phyloP scores from a whole-genome alignment of 257 asterid genomes.

The Osmanthus fragrans region DNA sequence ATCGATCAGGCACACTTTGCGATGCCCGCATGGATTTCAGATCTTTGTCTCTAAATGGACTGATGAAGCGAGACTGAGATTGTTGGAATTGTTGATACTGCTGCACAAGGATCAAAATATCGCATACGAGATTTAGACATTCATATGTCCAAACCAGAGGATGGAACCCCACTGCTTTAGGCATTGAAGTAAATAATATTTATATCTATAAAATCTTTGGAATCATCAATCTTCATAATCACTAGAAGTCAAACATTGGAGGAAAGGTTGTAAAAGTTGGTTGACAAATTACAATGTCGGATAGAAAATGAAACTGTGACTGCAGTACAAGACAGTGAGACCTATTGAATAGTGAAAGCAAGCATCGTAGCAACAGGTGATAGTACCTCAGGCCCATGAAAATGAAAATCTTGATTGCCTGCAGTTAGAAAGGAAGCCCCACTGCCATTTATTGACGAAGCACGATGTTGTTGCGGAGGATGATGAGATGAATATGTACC shows the following conservation, averaged over 20 bases:
- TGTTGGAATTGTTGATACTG: slow-evolving; percentile 84
- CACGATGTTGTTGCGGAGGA: slow-evolving; percentile 71
- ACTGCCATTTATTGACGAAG: slow-evolving; percentile 61
- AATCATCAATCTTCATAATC: slow-evolving; percentile 3
- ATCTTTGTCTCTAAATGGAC: slow-evolving; percentile 69
- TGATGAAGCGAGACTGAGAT: slow-evolving; percentile 63
- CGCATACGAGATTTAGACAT: slow-evolving; percentile 30
- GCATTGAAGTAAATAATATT: slow-evolving; percentile 25
- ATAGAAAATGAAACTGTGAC: not conserved
- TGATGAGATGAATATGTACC: slow-evolving; percentile 74
- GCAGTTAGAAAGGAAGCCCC: slow-evolving; percentile 64
- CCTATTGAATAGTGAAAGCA: not conserved
- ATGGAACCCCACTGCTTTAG: slow-evolving; percentile 34
- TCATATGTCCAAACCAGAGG: slow-evolving; percentile 35
- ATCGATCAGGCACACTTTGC: slow-evolving; percentile 58
- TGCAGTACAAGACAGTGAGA: not conserved
- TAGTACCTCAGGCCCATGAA: slow-evolving; percentile 71
- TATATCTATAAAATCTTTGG: slow-evolving; percentile 5
- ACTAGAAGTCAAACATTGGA: not conserved
- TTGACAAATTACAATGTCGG: not conserved
- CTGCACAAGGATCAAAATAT: slow-evolving; percentile 47
- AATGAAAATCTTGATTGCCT: slow-evolving; percentile 72
- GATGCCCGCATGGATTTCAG: slow-evolving; percentile 52
- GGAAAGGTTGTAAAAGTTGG: not conserved
- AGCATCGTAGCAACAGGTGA: not conserved